phyloP scores from a whole-genome alignment of 2,329 filamentous ascomycete genomes.

The Pezicula radicicola region DNA sequence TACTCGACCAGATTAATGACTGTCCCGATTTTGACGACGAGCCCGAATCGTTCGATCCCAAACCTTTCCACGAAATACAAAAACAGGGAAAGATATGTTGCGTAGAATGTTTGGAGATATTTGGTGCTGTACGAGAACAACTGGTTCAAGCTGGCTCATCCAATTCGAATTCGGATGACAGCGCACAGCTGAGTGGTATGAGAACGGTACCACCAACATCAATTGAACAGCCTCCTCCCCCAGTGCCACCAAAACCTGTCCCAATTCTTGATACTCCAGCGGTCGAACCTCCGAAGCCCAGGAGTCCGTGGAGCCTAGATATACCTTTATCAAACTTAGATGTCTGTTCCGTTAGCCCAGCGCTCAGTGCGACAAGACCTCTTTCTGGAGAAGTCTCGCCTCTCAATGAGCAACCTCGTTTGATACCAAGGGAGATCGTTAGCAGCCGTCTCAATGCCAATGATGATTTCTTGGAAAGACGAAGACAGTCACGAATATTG shows the following conservation, averaged over 20 bases:
- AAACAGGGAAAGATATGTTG: constrained; percentile 20
- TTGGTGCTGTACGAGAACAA: constrained; percentile 17
- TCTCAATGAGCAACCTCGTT: constrained; percentile 1
- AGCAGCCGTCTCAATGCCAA: constrained; percentile 19
- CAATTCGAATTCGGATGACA: constrained; percentile 5
- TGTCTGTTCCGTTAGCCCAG: background rate
- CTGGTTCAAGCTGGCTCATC: constrained; percentile 6
- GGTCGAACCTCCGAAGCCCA: constrained; percentile 14
- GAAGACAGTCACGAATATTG: constrained; percentile 18
- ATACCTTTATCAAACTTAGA: constrained; percentile 12
- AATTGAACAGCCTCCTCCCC: constrained; percentile 7
- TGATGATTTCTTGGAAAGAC: constrained; percentile 23
- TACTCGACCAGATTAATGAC: constrained; percentile 24
- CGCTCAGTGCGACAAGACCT: constrained; percentile 6
- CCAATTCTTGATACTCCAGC: background rate
- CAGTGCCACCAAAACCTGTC: constrained; percentile 5
- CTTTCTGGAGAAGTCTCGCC: constrained; percentile 17
- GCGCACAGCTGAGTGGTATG: constrained; percentile 10
- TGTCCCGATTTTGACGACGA: constrained; percentile 25
- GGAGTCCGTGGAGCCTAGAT: constrained; percentile 18
- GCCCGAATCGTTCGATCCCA: constrained; percentile 18
- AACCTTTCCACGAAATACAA: constrained; percentile 17
- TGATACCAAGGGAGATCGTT: constrained; percentile 23
- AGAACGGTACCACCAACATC: constrained; percentile 5
- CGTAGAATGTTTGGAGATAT: constrained; percentile 20